Conservation (phyloP, 129 eudicot genomes). For the Flaveria brownii region DNA sequence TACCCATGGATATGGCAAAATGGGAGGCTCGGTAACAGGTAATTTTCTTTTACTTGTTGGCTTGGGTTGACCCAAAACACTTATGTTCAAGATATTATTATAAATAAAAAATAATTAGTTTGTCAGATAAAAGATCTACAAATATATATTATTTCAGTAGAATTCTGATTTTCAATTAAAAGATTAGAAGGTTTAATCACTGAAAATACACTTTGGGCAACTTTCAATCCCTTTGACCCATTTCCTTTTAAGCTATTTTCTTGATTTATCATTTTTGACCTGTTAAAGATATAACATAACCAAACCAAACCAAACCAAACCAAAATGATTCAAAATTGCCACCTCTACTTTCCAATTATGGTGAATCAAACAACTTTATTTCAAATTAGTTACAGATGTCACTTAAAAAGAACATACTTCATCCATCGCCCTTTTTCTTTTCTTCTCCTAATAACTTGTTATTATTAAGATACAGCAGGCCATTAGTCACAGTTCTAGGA, state of each 20-base stretch:
- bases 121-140: neutral
- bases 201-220: conserved; percentile 3
- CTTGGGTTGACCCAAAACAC: neutral
- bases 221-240: neutral
- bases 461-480: neutral
- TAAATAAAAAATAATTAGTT: neutral
- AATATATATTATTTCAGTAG: neutral
- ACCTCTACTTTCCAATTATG: neutral
- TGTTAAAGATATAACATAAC: neutral
- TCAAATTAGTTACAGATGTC: neutral
- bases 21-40: neutral
- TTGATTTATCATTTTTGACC: neutral
- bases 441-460: neutral
- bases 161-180: neutral
- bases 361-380: neutral
- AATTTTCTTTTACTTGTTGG: neutral
- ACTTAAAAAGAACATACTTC: neutral
- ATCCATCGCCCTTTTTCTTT: neutral
- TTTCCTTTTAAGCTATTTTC: neutral
- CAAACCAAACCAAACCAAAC: neutral
- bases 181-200: neutral
- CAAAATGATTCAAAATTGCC: neutral
- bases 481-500: neutral
- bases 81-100: neutral
- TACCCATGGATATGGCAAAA: neutral